A percentile compares a stretch with the other conserved stretches of the same genome.
Conservation (phyloP, 331 rosid species). For the Stylosanthes scabra region DNA sequence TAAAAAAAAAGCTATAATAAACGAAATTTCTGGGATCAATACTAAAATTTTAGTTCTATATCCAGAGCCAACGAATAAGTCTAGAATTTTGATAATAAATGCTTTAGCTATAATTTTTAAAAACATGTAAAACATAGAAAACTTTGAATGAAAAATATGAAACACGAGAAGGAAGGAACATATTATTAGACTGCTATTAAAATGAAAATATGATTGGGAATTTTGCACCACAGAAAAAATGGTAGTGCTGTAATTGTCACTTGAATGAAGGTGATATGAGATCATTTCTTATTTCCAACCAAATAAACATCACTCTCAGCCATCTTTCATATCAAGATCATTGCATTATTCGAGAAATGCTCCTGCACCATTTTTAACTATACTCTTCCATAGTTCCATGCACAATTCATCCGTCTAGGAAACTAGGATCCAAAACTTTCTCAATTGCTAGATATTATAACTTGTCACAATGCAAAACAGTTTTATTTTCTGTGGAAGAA, state of each 20-base stretch:
- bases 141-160: no score
- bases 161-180: no score
- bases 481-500: not conserved
- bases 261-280: not conserved
- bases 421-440: not conserved
- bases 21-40: no score
- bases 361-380: not conserved
- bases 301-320: not conserved
- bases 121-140: no score
- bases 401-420: not conserved
- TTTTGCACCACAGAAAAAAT: not conserved
- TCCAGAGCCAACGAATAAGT: no score
- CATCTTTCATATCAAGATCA: constrained; percentile 9
- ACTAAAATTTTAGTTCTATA: no score
- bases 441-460: not conserved
- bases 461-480: not conserved
- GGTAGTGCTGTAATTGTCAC: not conserved
- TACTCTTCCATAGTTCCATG: not conserved
- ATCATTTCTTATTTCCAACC: not conserved
- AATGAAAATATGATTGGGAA: not conserved
- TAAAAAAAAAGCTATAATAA: no score
- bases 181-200: not conserved
- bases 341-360: not conserved
- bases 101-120: no score
- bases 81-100: no score